Conservation (phyloP, 2,329 filamentous ascomycete genomes). For the Grosmannia clavigera region DNA sequence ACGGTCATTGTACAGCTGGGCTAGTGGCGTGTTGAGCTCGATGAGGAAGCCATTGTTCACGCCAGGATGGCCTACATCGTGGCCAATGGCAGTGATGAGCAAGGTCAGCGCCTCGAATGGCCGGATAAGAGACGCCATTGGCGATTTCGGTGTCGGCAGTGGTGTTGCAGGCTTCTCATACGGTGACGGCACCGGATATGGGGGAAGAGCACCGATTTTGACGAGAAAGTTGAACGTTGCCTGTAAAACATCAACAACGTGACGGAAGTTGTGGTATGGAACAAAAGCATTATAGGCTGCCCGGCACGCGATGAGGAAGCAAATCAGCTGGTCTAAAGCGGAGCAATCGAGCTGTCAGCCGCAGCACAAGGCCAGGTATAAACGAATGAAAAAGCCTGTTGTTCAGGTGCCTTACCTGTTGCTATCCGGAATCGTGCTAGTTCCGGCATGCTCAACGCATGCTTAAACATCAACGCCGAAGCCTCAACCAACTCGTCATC, state of each 20-base stretch:
- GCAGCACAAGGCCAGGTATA: not conserved
- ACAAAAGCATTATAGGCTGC: constrained; percentile 95
- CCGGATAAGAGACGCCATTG: constrained; percentile 62
- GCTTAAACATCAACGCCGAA: constrained; percentile 78
- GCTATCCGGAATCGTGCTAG: constrained; percentile 70
- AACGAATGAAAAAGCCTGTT: constrained; percentile 2
- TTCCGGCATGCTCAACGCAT: constrained; percentile 72
- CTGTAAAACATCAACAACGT: constrained; percentile 91
- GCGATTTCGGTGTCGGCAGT: constrained; percentile 58
- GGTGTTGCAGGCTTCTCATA: constrained; percentile 29
- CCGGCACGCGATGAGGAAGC: constrained; percentile 77
- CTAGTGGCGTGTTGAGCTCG: constrained; percentile 80
- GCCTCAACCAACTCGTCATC: constrained; percentile 85
- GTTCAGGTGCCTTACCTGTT: constrained; percentile 44
- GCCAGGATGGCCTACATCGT: constrained; percentile 93
- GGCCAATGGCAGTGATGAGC: constrained; percentile 89
- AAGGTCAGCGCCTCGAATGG: constrained; percentile 84
- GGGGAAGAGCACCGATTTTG: constrained; percentile 61
- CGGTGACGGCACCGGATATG: constrained; percentile 36
- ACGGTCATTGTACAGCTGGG: constrained; percentile 91
- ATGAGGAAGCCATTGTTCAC: constrained; percentile 97
- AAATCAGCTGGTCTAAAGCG: constrained; percentile 59
- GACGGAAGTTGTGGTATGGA: constrained; percentile 95
- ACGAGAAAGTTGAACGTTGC: constrained; percentile 86
- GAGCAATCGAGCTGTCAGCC: not conserved